Evolutionary conservation across 2,329 filamentous ascomycete genomes (phyloP), one percentile per base, ranked within the genome.

Genomic region (Hypoxylon sp.): DNA sequence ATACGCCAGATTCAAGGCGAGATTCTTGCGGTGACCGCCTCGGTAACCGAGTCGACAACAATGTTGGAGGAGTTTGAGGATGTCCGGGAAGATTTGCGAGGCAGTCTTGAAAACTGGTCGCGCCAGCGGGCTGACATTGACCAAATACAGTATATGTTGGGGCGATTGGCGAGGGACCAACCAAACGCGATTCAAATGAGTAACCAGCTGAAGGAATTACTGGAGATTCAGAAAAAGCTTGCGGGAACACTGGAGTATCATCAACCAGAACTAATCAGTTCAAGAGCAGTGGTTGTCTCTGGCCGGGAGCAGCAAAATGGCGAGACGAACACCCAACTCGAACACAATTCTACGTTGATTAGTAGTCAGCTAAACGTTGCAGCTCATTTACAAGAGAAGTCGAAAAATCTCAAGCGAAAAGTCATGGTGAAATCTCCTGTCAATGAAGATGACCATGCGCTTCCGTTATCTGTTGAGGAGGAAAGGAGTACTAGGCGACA

Each of bases 391-490:
- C 28, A 30, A 34, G 56, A 60, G 13, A 57, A 58, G 28, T 51
- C 43, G 41, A 67, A 49, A 41, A 67, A 63, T 36, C 45, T 34
- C 30, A 70, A 71, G 46, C 73, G 74, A 43, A 74, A 73, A 51
- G 75, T 77, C 2, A 58, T 64, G 3, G 70, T 77, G 9, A 67
- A 72, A 62, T 74, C 73, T 2, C 75, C 75, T n/a, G 60, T 30
- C 32, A 61, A 25, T 28, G 62, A 70, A 7, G 72, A 75, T 41
- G 70, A 73, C 23, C 48, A 55, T 19, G 65, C 58, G 21, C 56
- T 69, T 51, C 74, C 74, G 2, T 61, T 76, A 59, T 75, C 75
- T 14, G 53, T 79, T 34, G 73, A 79, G 53, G 70, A 76, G 19
- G 75, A 76, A 56, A 73, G 72, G 57, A 65, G 67, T 36, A 71